Evolutionary conservation across 306 rosid species (phyloP), one percentile per base, ranked within the genome.

Genomic region (Medicago arabica): DNA sequence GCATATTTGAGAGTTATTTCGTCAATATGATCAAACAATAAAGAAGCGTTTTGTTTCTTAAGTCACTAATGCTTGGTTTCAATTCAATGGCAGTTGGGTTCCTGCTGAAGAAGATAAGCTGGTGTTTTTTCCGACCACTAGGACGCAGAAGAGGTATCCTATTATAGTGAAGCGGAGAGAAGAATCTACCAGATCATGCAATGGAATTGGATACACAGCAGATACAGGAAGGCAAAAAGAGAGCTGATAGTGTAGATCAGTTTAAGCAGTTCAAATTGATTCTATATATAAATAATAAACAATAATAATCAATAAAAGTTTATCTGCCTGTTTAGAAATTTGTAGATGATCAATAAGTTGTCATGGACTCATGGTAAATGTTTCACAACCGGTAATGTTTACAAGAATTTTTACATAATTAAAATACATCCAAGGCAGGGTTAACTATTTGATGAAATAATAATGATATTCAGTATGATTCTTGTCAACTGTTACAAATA

Each of bases 101-200:
- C 91, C 98, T 9, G 98, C 96, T 18, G 99, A 96, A 84, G 89
- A 96, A 17, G 99, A 96, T 77, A 96, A 87, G 89, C 72, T 96
- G 88, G 96, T 96, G 69, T 96, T 89, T 80, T 96, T 96, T 72
- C 99, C 99, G 6, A 96, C 99, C 3, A 96, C 99, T 13, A 85
- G 99, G 83, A 96, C 97, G 7, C 96, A 87, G 77, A 96, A 96
- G 86, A 87, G 93, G 77, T 92, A 88, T 79, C 99, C 99, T 0
- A 89, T 96, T 71, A 54, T 78, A 68, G 87, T 96, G 74, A 80
- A 79, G 61, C 90, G 84, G 14, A 83, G 90, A 78, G 82, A 77
- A 4, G 81, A 70, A 36, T 34, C 38, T 4, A 41, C 46, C 2
- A 78, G 43, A 71, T 75, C 43, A 61, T 2, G 41, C 21, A 71